Evolutionary conservation across 2,329 filamentous ascomycete genomes (phyloP).

Genomic region (Niveomyces coronatus): DNA sequence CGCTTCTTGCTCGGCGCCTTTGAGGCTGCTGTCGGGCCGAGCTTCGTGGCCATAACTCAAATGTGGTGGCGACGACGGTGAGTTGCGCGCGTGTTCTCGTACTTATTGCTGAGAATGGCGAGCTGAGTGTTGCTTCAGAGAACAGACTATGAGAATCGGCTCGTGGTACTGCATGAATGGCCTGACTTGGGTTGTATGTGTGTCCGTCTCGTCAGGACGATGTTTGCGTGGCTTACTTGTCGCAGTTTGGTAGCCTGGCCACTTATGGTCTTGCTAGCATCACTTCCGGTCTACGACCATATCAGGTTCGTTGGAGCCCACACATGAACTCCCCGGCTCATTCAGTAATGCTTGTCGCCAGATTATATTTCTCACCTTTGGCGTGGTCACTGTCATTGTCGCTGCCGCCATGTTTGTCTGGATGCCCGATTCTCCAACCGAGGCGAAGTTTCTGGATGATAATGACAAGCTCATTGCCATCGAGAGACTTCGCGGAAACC

Average conservation of each 20-base stretch:
- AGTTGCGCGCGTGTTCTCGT: not conserved
- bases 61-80: conserved; percentile 50
- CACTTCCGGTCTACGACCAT: conserved; percentile 31
- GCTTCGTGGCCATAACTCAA: conserved; percentile 46
- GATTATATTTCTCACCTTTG: conserved; percentile 46
- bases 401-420: conserved; percentile 33
- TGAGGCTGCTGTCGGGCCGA: conserved; percentile 37
- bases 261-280: conserved; percentile 51
- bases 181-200: conserved; percentile 39
- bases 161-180: conserved; percentile 54
- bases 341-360: conserved; percentile 13
- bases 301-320: conserved; percentile 33
- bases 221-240: conserved; percentile 7
- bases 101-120: not conserved
- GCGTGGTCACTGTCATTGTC: conserved; percentile 38
- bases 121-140: conserved; percentile 20
- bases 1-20: conserved; percentile 48
- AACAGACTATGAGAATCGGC: conserved; percentile 46
- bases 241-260: conserved; percentile 40
- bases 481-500: conserved; percentile 43
- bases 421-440: conserved; percentile 40
- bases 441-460: conserved; percentile 40
- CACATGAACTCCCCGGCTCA: not conserved
- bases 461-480: conserved; percentile 42
- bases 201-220: not conserved